Evolutionary conservation across 1,284 basidiomycete species (phyloP).

Genomic region (Agaricales sp.): DNA sequence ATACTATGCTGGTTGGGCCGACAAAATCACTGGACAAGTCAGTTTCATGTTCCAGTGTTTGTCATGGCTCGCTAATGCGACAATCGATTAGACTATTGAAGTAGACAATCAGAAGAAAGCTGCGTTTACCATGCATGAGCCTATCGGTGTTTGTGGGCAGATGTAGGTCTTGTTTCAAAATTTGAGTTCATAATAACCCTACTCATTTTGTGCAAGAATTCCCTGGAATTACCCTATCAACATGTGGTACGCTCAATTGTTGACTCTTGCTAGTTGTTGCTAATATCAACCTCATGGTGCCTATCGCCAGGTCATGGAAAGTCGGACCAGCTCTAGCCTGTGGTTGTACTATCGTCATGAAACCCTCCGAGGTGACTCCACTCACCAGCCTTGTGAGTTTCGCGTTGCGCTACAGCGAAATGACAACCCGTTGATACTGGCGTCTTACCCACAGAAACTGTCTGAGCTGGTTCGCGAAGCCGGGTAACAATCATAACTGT

Average conservation of each 20-base stretch:
- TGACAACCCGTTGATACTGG: conserved; percentile 3
- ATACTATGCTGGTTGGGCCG: conserved; percentile 71
- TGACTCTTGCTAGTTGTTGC: conserved; percentile 9
- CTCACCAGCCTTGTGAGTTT: conserved; percentile 70
- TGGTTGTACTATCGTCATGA: conserved; percentile 85
- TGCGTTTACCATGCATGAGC: conserved; percentile 85
- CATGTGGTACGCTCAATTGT: conserved; percentile 57
- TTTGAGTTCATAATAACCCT: conserved; percentile 5
- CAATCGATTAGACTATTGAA: conserved; percentile 54
- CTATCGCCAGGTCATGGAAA: conserved; percentile 72
- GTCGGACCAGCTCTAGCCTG: conserved; percentile 83
- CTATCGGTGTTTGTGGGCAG: conserved; percentile 88
- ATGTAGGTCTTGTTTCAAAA: conserved; percentile 43
- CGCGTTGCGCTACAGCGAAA: too few relatives aligned
- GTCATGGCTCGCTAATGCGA: conserved; percentile 7
- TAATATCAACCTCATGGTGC: conserved; percentile 3
- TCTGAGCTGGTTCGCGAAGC: conserved; percentile 74
- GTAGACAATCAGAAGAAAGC: conserved; percentile 73
- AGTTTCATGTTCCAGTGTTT: conserved; percentile 9
- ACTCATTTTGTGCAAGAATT: conserved; percentile 37
- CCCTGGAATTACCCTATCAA: conserved; percentile 90
- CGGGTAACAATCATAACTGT: conserved; percentile 29
- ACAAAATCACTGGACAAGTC: conserved; percentile 62
- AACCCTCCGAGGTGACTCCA: conserved; percentile 88
- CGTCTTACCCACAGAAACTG: conserved; percentile 50